A percentile compares a stretch with the other conserved stretches of the same genome.
phyloP scores from a whole-genome alignment of 164 flowering plant genomes.

The Taxillus chinensis region DNA sequence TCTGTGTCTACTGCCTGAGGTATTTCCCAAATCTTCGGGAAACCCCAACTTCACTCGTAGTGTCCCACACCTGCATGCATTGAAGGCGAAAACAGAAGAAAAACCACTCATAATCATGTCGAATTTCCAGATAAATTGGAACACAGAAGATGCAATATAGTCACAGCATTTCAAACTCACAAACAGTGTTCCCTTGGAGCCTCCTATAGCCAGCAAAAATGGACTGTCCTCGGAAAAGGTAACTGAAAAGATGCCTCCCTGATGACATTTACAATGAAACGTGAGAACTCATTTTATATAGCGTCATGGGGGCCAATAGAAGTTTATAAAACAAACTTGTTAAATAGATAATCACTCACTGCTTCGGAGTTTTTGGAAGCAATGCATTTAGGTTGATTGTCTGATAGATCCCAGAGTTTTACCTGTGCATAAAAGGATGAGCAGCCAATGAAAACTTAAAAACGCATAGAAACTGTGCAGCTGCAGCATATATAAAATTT shows the following conservation, averaged over 20 bases:
- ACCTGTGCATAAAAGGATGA: constrained; percentile 29
- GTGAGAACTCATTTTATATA: background rate
- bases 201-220: constrained; percentile 74
- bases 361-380: constrained; percentile 67
- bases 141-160: background rate
- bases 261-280: constrained; percentile 6
- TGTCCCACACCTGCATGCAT: constrained; percentile 53
- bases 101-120: background rate
- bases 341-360: constrained; percentile 30
- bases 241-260: constrained; percentile 79
- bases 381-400: constrained; percentile 70
- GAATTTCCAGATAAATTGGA: background rate
- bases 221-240: constrained; percentile 74
- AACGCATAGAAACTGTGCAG: background rate
- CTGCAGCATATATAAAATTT: background rate
- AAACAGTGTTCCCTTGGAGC: constrained; percentile 66
- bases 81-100: background rate
- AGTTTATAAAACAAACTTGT: background rate
- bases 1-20: constrained; percentile 4
- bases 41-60: constrained; percentile 40
- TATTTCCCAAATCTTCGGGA: constrained; percentile 34
- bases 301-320: background rate
- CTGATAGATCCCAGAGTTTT: constrained; percentile 84
- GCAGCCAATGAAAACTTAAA: background rate
- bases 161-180: constrained; percentile 31